Evolutionary conservation across 2,329 filamentous ascomycete genomes (phyloP), one percentile per base, ranked within the genome.

Genomic region (Ustulina deusta): DNA sequence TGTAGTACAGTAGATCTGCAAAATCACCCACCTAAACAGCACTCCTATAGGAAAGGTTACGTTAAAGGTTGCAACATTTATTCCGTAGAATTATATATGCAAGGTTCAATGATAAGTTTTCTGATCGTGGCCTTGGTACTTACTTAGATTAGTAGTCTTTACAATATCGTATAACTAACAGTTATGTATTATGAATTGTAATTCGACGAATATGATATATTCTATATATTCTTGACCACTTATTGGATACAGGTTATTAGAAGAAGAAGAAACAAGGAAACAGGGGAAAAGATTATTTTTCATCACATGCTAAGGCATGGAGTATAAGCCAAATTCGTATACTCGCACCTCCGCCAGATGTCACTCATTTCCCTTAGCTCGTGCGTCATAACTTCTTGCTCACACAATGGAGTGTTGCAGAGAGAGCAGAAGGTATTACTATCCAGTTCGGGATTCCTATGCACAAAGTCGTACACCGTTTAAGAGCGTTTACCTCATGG

Each of bases 261-360:
- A 6, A 48, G 17, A n/a, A 22, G 27, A n/a, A 36, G 17, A 15
- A 40, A 32, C 27, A 51, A 2, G 17, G 27, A 40, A 13, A 7
- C 15, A 13, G 9, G 4, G 17, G 27, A 32, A 42, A 40, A 10
- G 13, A 3, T 29, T 22, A 55, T 17, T 5, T 27, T 27, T 20
- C 29, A 7, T 63, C 52, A 63, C 61, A 63, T 57, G 52, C 25
- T 11, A 48, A 40, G 13, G 11, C 4, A 34, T 20, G 6, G 34
- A 20, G 10, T 7, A 40, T 42, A 22, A 6, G 9, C 11, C 36
- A 36, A 17, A 57, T 20, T 11, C 22, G 13, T 55, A 38, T 36
- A 27, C 34, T n/a, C 11, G 36, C 32, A 52, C 32, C 52, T 63
- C 54, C 52, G 34, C 22, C 32, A 17, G 34, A 58, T 63, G 44